These are phyloP conservation scores for Arachis hypogaea DNA, from an alignment of 306 rosid genomes.

Conservation along the genomic window DNA sequence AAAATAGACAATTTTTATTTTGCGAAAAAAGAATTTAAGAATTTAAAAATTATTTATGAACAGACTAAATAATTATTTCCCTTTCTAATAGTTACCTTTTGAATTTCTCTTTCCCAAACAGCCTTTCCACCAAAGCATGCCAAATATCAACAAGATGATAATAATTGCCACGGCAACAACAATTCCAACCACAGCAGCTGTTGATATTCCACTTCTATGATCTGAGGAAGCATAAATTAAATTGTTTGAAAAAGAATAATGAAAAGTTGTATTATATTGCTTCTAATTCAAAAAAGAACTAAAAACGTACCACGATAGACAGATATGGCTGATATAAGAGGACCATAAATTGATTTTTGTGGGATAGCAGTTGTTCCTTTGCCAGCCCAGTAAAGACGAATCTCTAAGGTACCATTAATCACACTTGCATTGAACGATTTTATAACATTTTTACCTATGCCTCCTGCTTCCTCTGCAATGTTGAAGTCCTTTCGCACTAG, in stretches of 20 bases:
- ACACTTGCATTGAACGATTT: not conserved
- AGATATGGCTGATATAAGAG: not conserved
- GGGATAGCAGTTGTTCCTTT: not conserved
- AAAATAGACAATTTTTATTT: too few relatives aligned
- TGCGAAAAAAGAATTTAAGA: too few relatives aligned
- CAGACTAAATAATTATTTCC: not conserved
- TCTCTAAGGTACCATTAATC: not conserved
- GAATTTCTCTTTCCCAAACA: constrained; percentile 28
- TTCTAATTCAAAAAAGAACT: too few relatives aligned
- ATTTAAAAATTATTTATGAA: too few relatives aligned
- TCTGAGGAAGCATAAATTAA: not conserved
- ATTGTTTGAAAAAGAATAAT: too few relatives aligned
- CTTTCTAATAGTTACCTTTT: constrained; percentile 32
- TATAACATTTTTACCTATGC: not conserved
- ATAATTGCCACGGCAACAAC: constrained; percentile 41
- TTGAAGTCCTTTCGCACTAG: not conserved
- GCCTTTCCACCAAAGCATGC: constrained; percentile 48
- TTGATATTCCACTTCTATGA: constrained; percentile 28
- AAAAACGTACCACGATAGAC: not conserved
- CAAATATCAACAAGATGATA: constrained; percentile 21
- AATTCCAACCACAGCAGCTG: constrained; percentile 47
- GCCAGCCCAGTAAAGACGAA: not conserved
- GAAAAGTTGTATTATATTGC: too few relatives aligned
- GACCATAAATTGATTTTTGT: not conserved
- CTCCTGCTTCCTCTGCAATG: not conserved